Evolutionary conservation across 345 rosid species (phyloP).

Genomic region (Sisymbrium irio): DNA sequence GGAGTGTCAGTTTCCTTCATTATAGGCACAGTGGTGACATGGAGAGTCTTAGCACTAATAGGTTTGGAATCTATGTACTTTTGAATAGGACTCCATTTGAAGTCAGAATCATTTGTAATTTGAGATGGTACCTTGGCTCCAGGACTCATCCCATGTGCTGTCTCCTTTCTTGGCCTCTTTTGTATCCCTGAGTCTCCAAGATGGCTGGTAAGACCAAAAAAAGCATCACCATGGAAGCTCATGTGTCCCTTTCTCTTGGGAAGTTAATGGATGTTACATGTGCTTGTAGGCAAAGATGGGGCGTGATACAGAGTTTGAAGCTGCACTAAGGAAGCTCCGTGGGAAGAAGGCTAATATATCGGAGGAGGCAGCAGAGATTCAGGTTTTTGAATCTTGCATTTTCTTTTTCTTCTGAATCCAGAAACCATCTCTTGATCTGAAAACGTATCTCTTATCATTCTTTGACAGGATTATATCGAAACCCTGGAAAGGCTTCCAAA

Average conservation of each 20-base stretch:
- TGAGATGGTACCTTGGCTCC: no score
- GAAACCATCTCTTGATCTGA: conserved; percentile 14
- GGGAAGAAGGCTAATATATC: conserved; percentile 77
- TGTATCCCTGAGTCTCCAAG: conserved; percentile 87
- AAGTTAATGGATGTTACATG: neutral
- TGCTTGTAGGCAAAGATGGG: conserved; percentile 71
- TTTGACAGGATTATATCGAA: conserved; percentile 73
- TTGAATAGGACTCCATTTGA: no score
- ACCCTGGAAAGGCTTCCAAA: conserved; percentile 70
- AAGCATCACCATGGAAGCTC: neutral
- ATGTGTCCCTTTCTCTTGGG: neutral
- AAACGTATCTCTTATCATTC: conserved; percentile 1
- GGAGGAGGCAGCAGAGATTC: conserved; percentile 69
- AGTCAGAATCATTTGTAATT: no score
- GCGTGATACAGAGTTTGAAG: conserved; percentile 56
- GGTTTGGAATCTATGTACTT: no score
- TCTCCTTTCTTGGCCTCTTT: conserved; percentile 62
- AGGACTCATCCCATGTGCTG: no score
- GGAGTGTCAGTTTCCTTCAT: no score
- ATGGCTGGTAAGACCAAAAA: conserved; percentile 62
- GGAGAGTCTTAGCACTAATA: no score
- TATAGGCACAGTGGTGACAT: no score
- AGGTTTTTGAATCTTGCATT: conserved; percentile 41
- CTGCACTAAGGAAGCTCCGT: conserved; percentile 70
- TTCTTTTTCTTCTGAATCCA: neutral